Evolutionary conservation across 352 stramenopile genomes (phyloP), one percentile per base, ranked within the genome.

Genomic region (Plasmopara viticola): DNA sequence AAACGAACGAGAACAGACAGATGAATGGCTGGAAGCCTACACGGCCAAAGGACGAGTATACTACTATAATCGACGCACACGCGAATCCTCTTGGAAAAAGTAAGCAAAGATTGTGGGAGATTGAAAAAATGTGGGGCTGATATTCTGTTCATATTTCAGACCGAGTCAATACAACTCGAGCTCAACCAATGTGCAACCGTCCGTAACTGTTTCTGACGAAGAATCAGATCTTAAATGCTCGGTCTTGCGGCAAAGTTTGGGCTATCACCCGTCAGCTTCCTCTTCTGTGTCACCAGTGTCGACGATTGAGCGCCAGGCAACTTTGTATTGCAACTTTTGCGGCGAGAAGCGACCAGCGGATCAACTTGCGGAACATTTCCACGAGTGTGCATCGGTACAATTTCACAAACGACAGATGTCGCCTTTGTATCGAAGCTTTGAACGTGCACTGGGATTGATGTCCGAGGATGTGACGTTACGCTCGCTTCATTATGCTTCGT

Each of bases 11-110:
- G 12, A 66, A 9, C 48, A 64, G 6, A 54, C 72, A 7, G 70
- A 84, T 51, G 80, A 91, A 46, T 94, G 84, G 84, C 74, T 87
- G 37, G 77, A 91, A 53, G 84, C 84, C 6, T 94, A 83, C 53
- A 94, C 84, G 1, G 84, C 77, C 0, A 89, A 91, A 60, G 84
- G 84, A 1, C 73, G 80, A n/a, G 82, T 90, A 0, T 94, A 94
- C 60, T 94, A 91, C 68, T 94, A 94, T 73, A 94, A 94, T 40
- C 77, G 81, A 17, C 74, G 78, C 37, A 91, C 84, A 2, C 74
- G 84, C 41, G 84, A 94, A 60, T 91, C 84, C 8, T 90, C 81
- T 8, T 94, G 84, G 84, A 90, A 74, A 40, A 88, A 71, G 83
- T 93, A 55, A 29, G 58, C 58, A 9, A 25, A 5, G 14, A 14